Base-by-base conservation (phyloP, 139 green algal species). In the Chlorokybus atmophyticus region DNA sequence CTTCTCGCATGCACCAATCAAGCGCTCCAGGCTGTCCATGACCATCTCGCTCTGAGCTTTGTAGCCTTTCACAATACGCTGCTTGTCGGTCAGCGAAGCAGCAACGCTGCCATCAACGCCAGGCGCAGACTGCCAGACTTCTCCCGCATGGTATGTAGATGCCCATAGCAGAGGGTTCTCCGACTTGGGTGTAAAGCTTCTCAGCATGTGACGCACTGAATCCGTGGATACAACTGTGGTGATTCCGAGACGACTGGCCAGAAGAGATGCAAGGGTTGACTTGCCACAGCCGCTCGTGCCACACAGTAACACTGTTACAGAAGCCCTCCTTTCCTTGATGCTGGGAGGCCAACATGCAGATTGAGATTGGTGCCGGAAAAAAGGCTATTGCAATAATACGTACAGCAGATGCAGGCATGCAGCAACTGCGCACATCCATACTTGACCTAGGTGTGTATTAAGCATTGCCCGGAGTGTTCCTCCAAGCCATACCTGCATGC, bases 251-350 rank as follows among this genome's bases (percentile, higher is more conserved):
- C 87, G 68, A 25, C 56, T 73, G 17, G 35, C 35, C 35, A 96
- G 64, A 49, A 96, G 79, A 1, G 83, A 87, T 2, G 88, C 87
- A 44, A 96, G 71, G 19, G 88, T 96, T 29, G 82, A 93, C 71
- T 96, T 96, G 63, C 88, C 88, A 0, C 81, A 92, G 40, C 88
- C 88, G 51, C 83, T 90, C n/a, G 85, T 91, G 32, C 85, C 85
- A 44, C 82, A 83, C 35, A 93, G 71, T 49, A 93, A 66, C 32
- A 93, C 74, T 8, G 79, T 77, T 24, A 91, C 69, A 32, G 68
- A 73, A 26, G 30, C 47, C 32, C 40, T 59, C 30, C 66, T 48
- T 51, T 77, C 69, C 4, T 42, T 32, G 29, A 77, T 25, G 28
- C 52, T 73, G 69, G 66, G 68, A 10, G 35, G 23, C 23, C 25